Evolutionary conservation across 352 stramenopile species (phyloP), one percentile per base, ranked within the genome.

Genomic region (Globisporangium megalacanthum): DNA sequence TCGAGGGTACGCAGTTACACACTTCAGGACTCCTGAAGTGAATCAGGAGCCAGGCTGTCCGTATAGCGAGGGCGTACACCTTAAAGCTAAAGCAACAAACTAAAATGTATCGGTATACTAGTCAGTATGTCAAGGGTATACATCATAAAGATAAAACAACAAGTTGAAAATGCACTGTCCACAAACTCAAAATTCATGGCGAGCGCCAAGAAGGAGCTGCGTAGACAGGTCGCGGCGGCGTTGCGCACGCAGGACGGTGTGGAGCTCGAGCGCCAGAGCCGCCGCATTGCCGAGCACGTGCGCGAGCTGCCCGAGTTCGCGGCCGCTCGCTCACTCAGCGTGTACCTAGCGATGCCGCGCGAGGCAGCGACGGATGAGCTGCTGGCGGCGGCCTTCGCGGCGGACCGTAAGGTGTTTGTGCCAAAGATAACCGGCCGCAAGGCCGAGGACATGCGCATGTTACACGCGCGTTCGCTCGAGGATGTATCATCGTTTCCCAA

Each of bases 331-430:
- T 64, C 66, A 0, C 54, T 95, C 45, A 92, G 83, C 61, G 73
- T 94, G 29, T 96, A 95, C 46, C 70, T 96, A 29, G 74, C 89
- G 53, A 95, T 96, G 86, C 78, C 83, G 49, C 79, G 75, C 51
- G 88, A 96, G 65, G 85, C 82, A 20, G 61, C 66, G 9, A 96
- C 88, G 7, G 41, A 36, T 3, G 49, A 54, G 20, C 64, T 95
- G 39, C 49, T 95, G 47, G 54, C 66, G 41, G 61, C 66, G 4
- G 71, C 83, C 5, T 92, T 96, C 49, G 72, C 58, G 7, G 59
- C 66, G 0, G 54, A 70, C 7, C 95, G 92, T 66, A 83, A 79
- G 50, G 79, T 96, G 9, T 95, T 90, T 49, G 86, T 96, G 45
- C 88, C 88, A n/a, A 96, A 96, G 69, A 90, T 96, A 57, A 83